phyloP scores from a whole-genome alignment of 805 yeast genomes.

The Myxozyma monticola region DNA sequence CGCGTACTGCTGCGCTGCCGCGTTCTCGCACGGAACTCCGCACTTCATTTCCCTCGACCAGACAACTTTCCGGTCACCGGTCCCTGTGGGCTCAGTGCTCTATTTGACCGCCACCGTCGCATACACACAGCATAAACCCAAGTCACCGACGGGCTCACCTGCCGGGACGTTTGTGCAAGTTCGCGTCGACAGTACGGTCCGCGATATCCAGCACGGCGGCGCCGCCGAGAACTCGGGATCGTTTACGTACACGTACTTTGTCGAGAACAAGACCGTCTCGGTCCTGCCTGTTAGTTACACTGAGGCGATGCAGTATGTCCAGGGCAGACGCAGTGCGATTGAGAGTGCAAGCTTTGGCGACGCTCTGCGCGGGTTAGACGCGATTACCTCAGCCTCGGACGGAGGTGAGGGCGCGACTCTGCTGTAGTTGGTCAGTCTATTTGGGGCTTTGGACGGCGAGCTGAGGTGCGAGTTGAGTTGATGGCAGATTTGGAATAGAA shows the following conservation, averaged over 20 bases:
- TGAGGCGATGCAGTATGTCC: conserved; percentile 89
- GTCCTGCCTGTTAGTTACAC: conserved; percentile 85
- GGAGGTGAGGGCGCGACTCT: too few species aligned
- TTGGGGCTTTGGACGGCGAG: too few species aligned
- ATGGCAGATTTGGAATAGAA: too few species aligned
- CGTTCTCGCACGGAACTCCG: conserved; percentile 81
- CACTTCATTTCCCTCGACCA: conserved; percentile 87
- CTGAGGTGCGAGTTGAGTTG: too few species aligned
- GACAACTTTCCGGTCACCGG: conserved; percentile 90
- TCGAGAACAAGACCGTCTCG: conserved; percentile 51
- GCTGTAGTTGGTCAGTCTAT: too few species aligned
- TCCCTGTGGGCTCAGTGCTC: conserved; percentile 90
- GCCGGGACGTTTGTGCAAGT: conserved; percentile 84
- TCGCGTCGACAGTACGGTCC: conserved; percentile 78
- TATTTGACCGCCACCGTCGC: conserved; percentile 80
- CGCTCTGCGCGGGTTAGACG: conserved; percentile 16
- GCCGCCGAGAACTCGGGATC: conserved; percentile 74
- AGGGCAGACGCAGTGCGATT: conserved; percentile 85
- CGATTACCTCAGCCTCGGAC: too few species aligned
- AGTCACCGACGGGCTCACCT: conserved; percentile 19
- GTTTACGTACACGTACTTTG: conserved; percentile 85
- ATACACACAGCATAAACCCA: conserved; percentile 52
- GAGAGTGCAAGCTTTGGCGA: conserved; percentile 38
- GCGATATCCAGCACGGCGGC: conserved; percentile 62
- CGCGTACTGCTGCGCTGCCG: conserved; percentile 90